phyloP scores from a whole-genome alignment of 768 basidiomycete genomes.

The Kwoniella shandongensis region DNA sequence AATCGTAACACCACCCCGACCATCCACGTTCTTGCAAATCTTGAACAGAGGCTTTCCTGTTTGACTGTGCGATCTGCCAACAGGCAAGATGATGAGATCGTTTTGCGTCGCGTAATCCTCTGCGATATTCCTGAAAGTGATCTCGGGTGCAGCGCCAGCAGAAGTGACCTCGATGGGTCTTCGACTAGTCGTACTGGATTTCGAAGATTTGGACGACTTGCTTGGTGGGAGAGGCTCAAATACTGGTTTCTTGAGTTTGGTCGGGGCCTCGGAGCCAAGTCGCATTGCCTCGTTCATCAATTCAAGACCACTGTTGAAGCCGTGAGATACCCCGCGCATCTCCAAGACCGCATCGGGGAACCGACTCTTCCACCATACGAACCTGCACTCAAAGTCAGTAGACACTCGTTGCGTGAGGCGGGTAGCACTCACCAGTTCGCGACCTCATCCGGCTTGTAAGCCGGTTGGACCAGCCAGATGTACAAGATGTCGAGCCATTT shows the following conservation, averaged over 20 bases:
- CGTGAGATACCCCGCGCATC: conserved; percentile 67
- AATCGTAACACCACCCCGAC: conserved; percentile 80
- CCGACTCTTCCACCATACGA: conserved; percentile 73
- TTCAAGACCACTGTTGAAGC: conserved; percentile 84
- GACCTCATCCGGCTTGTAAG: conserved; percentile 85
- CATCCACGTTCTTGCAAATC: conserved; percentile 73
- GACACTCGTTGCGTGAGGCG: not conserved
- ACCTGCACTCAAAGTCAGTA: conserved; percentile 39
- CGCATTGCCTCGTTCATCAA: conserved; percentile 93
- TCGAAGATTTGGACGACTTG: conserved; percentile 48
- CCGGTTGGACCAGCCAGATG: conserved; percentile 88
- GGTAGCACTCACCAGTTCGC: conserved; percentile 73
- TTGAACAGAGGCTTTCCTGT: conserved; percentile 89
- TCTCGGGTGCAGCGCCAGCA: conserved; percentile 57
- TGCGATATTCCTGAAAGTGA: conserved; percentile 89
- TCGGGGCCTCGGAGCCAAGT: conserved; percentile 71
- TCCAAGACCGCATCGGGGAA: conserved; percentile 73
- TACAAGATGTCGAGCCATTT: conserved; percentile 93
- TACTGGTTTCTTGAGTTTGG: conserved; percentile 62
- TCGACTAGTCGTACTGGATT: conserved; percentile 40
- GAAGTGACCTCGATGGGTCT: conserved; percentile 31
- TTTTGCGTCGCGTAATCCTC: conserved; percentile 83
- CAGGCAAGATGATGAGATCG: conserved; percentile 85
- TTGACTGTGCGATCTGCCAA: conserved; percentile 75
- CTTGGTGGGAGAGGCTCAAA: conserved; percentile 52